Evolutionary conservation across 116 monocot species (phyloP), one percentile per base, ranked within the genome.

Genomic region (Posidonia oceanica): DNA sequence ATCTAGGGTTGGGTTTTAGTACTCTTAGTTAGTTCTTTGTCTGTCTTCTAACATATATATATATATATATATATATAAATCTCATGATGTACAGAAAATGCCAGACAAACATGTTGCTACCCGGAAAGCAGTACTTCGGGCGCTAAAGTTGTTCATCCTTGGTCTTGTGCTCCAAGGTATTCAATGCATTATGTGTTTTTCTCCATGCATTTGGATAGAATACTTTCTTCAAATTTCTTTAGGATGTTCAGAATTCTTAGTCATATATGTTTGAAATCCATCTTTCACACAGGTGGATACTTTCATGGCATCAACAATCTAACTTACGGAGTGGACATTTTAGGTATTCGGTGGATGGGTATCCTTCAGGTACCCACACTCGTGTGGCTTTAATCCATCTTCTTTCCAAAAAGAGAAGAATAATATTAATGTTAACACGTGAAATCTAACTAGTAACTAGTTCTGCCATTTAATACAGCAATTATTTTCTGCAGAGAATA

Each of bases 151-250:
- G 48, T 85, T 77, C 40, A 51, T 85, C 37, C 38, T 92, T 23
- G 97, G 97, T 52, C 72, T 97, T 15, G 53, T 85, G 14, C 85
- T 97, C 17, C 97, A 97, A 92, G 97, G 97, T 97, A 77, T 3
- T 44, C 22, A 37, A 29, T 29, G 29, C 3, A 51, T 16, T 38
- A 53, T 20, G 52, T 57, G n/a, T 42, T 42, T 8, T 36, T 41
- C 8, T 44, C 52, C 7, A 29, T 29, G 29, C 29, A 29, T 29
- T 29, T 29, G 1, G 29, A 29, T 29, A 29, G 29, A 29, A 29
- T 29, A 29, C 29, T 29, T 0, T 29, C 1, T 29, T 29, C 29
- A 29, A 29, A 29, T 0, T 29, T 29, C 29, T 29, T 29, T 29
- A 29, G 29, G 1, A 29, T 29, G 29, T 29, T 29, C 29, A 29